Percentiles rank a stretch among this genome's conserved stretches.
Conservation (phyloP, 225 moss, liverwort and hornwort genomes). For the Antitrichia curtipendula region DNA sequence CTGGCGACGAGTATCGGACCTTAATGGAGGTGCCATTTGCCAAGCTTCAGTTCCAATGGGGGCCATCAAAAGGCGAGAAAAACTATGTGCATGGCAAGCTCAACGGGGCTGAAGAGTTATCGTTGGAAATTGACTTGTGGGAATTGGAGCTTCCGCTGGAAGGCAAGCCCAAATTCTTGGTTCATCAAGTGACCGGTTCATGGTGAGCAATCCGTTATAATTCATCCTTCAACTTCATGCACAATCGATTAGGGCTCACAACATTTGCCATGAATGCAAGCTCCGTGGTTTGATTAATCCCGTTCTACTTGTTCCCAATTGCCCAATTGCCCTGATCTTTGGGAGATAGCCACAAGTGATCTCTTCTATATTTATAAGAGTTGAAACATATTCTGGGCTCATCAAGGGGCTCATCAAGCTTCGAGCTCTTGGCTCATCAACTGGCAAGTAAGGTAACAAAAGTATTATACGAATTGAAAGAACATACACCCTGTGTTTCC, state of each 20-base stretch:
- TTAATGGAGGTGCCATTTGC: constrained; percentile 29
- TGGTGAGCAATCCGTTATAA: constrained; percentile 15
- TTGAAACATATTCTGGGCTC: neutral
- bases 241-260: neutral
- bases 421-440: neutral
- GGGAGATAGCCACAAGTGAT: neutral
- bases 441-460: neutral
- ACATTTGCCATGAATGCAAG: neutral
- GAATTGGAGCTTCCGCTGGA: constrained; percentile 15
- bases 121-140: constrained; percentile 28
- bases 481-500: neutral
- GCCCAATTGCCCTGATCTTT: neutral
- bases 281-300: neutral
- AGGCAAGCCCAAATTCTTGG: constrained; percentile 25
- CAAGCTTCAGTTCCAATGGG: constrained; percentile 10
- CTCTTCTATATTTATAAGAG: neutral
- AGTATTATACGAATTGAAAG: neutral
- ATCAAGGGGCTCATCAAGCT: neutral
- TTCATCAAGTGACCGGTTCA: constrained; percentile 22
- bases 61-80: neutral
- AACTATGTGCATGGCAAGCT: constrained; percentile 8
- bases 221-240: neutral
- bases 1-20: constrained; percentile 1
- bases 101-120: neutral
- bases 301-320: neutral